Base-by-base conservation (phyloP, 441 rosid species). In the Bocquillonia castaneifolia region DNA sequence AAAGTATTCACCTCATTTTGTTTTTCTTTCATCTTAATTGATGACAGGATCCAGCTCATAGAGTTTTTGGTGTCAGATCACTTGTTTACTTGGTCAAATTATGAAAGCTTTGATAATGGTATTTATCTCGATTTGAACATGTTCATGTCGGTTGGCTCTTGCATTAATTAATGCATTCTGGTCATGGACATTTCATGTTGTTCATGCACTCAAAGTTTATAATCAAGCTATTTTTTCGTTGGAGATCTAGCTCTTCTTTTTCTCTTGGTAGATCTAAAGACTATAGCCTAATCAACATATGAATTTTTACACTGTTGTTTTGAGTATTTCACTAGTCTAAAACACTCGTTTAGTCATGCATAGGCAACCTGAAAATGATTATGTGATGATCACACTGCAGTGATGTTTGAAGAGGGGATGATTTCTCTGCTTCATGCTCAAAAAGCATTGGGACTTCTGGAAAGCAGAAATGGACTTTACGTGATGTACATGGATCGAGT, bases 401-500 rank as follows among this genome's bases (percentile, higher is more conserved):
- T 62, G 39, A 70, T 93, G 66, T 85, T 85, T 52, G 88, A 90
- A 72, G 93, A 87, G 71, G 89, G 99, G 92, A 74, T 86, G 72
- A 59, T 78, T 50, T 88, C 96, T 56, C 64, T 89, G 10, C 50
- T 84, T 51, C 92, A 86, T 23, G 89, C 91, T 52, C 81, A 82
- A 71, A 85, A 89, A 77, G 85, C 88, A 39, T 65, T 82, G 44
- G 83, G 78, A 68, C 80, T 83, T 55, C 69, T 89, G 85, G 97
- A 90, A 73, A 86, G 74, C 78, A 87, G 93, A 78, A 88, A 79
- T 40, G 89, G 89, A 59, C 83, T 93, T 47, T 87, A 91, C 71
- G 80, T 79, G 63, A 75, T 83, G 3, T 89, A 85, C 87, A 83
- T 91, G 89, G 99, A 93, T 76, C 82, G 93, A 66, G 81, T 93